A percentile compares a stretch with the other conserved stretches of the same genome.
These are phyloP conservation scores for Porphyridium purpureum DNA, from an alignment of 23 red algal genomes.

Conservation along the genomic window DNA sequence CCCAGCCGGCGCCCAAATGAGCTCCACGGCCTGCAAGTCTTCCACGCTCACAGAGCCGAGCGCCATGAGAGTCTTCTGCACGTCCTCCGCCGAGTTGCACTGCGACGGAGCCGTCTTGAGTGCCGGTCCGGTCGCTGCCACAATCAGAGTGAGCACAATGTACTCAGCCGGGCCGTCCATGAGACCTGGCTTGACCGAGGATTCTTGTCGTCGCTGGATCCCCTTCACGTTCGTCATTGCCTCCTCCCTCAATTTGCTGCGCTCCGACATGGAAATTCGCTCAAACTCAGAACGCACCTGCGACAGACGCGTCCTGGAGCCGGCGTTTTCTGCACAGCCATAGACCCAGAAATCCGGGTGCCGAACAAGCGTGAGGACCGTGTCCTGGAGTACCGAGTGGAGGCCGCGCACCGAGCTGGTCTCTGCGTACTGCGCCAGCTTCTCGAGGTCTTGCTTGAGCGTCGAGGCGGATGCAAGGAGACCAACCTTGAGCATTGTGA, in stretches of 20 bases:
- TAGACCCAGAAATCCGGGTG: conserved; percentile 70
- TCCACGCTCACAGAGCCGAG: conserved; percentile 14
- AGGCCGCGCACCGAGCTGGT: conserved; percentile 28
- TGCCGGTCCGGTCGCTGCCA: conserved; percentile 27
- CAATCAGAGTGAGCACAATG: conserved; percentile 53
- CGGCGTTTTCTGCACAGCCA: conserved; percentile 1
- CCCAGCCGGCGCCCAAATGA: conserved; percentile 75
- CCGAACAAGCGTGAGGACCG: conserved; percentile 33
- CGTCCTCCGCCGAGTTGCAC: conserved; percentile 11
- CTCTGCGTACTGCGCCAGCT: conserved; percentile 26
- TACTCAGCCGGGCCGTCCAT: conserved; percentile 17
- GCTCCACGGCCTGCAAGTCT: conserved; percentile 51
- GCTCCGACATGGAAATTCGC: conserved; percentile 18
- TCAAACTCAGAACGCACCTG: conserved; percentile 23
- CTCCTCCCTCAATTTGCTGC: conserved; percentile 48
- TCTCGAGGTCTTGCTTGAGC: conserved; percentile 41
- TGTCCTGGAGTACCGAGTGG: conserved; percentile 35
- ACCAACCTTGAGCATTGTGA: conserved; percentile 43
- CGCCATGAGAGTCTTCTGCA: conserved; percentile 17
- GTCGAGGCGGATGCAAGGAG: conserved; percentile 27
- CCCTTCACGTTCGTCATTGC: conserved; percentile 33
- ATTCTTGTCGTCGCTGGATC: background rate
- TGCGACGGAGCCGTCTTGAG: conserved; percentile 2
- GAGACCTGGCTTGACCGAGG: background rate
- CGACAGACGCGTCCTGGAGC: background rate